These are phyloP conservation scores for Paecilomyces sp. DNA, from an alignment of 2,329 filamentous ascomycete genomes.

Conservation along the genomic window DNA sequence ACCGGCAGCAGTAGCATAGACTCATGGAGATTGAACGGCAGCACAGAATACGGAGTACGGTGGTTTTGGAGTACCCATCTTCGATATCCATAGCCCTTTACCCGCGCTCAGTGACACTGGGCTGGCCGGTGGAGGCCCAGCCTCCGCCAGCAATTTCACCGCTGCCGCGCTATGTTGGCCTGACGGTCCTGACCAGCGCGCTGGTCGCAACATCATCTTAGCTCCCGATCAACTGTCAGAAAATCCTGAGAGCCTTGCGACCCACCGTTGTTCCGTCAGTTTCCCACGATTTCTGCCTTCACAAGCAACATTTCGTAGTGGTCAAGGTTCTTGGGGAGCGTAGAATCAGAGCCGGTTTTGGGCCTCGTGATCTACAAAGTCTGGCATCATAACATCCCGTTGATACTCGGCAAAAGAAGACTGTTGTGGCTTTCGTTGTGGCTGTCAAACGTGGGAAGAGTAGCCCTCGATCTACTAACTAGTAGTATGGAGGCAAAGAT, in stretches of 20 bases:
- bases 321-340: neutral
- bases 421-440: neutral
- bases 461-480: neutral
- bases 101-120: neutral
- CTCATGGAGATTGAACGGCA: too few relatives aligned
- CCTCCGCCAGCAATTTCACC: neutral
- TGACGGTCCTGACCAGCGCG: neutral
- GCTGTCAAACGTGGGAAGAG: neutral
- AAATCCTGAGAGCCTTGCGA: neutral
- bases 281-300: neutral
- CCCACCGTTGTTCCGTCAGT: neutral
- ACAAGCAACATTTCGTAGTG: neutral
- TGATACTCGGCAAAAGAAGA: too few relatives aligned
- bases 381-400: neutral
- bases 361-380: neutral
- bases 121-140: neutral
- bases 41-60: too few relatives aligned
- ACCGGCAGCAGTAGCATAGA: too few relatives aligned
- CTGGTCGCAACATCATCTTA: neutral
- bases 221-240: neutral
- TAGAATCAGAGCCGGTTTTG: neutral
- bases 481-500: neutral
- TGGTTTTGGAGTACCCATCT: too few relatives aligned
- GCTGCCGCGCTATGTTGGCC: neutral
- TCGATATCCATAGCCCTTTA: too few relatives aligned